A percentile compares a stretch with the other conserved stretches of the same genome.
phyloP scores from a whole-genome alignment of 1,139 yeast species.

The Groenewaldozyma auringiensis region DNA sequence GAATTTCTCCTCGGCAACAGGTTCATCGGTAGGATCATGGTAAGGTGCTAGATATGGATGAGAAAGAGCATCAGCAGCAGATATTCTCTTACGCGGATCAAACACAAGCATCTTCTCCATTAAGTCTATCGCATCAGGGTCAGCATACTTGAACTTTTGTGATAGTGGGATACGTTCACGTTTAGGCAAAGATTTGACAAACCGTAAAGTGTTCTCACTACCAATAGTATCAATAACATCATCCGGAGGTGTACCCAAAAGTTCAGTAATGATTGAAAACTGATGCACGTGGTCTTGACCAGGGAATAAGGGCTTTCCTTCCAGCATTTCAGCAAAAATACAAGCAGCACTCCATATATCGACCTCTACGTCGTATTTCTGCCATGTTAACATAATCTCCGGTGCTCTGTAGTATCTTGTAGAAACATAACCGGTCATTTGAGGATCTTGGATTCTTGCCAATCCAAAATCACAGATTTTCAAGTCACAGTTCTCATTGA shows the following conservation, averaged over 20 bases:
- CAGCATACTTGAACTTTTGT: constrained; percentile 77
- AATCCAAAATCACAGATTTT: constrained; percentile 96
- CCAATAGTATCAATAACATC: constrained; percentile 96
- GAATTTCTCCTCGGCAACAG: constrained; percentile 83
- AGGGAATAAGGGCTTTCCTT: constrained; percentile 97
- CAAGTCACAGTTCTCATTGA: constrained; percentile 92
- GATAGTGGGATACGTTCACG: constrained; percentile 85
- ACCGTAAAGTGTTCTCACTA: constrained; percentile 87
- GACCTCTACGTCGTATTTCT: constrained; percentile 96
- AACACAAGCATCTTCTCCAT: constrained; percentile 85
- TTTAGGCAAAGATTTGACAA: constrained; percentile 88
- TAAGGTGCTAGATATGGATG: constrained; percentile 96
- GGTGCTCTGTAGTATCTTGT: constrained; percentile 98
- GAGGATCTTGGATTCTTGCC: constrained; percentile 96
- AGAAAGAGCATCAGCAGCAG: constrained; percentile 81
- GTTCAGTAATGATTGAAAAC: constrained; percentile 91
- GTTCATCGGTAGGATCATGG: constrained; percentile 97
- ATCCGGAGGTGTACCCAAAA: constrained; percentile 91
- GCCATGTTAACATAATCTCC: constrained; percentile 99
- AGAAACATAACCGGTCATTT: constrained; percentile 97
- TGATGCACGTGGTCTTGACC: constrained; percentile 99
- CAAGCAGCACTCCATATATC: constrained; percentile 99
- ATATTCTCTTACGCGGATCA: constrained; percentile 88
- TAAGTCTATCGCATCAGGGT: constrained; percentile 83
- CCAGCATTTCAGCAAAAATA: constrained; percentile 96